phyloP scores from a whole-genome alignment of 371 early-diverging fungal genomes.

The Syncephalastrum racemosum region DNA sequence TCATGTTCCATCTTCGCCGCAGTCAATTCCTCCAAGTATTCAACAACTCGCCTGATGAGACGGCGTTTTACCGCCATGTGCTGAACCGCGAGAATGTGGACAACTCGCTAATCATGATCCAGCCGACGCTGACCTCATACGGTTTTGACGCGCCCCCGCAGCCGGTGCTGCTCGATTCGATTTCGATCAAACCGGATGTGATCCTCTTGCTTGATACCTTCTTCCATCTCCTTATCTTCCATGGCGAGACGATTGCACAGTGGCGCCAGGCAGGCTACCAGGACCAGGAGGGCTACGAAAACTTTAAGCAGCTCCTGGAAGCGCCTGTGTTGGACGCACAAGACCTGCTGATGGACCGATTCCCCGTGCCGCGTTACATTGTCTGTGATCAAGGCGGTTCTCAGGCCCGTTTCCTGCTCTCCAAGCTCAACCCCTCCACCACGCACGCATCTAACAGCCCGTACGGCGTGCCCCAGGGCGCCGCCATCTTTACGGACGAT shows the following conservation, averaged over 20 bases:
- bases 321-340: constrained; percentile 88
- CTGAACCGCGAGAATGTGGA: constrained; percentile 94
- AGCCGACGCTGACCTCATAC: constrained; percentile 97
- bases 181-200: constrained; percentile 95
- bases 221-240: constrained; percentile 54
- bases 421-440: constrained; percentile 98
- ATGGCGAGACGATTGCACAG: constrained; percentile 64
- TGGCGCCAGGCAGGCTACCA: constrained; percentile 60
- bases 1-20: constrained; percentile 99
- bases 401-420: constrained; percentile 98
- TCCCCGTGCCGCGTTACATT: constrained; percentile 99
- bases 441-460: constrained; percentile 82
- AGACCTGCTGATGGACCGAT: constrained; percentile 90
- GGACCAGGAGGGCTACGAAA: constrained; percentile 56
- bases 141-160: constrained; percentile 86
- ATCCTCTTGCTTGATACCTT: constrained; percentile 98
- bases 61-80: constrained; percentile 95
- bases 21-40: constrained; percentile 99
- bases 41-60: constrained; percentile 99
- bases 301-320: constrained; percentile 92
- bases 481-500: constrained; percentile 97
- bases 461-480: constrained; percentile 66
- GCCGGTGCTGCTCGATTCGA: constrained; percentile 97
- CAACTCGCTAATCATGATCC: constrained; percentile 98
- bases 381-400: constrained; percentile 97